Evolutionary conservation across 108 stramenopile genomes (phyloP).

Genomic region (Nitzschia palea): DNA sequence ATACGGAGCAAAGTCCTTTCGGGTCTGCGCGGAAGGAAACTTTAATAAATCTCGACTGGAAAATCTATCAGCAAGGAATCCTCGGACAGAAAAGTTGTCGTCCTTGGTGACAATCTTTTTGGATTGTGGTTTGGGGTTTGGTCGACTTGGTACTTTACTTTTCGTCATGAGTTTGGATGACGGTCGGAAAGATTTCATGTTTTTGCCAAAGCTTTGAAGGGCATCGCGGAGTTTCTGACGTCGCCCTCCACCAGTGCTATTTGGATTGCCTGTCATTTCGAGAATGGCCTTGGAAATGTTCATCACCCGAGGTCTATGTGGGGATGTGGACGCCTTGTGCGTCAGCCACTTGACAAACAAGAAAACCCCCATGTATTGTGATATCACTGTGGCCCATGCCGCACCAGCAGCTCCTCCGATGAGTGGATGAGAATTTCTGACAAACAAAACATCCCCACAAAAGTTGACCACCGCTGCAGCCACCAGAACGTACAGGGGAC

Average conservation of each 20-base stretch:
- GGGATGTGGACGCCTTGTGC: constrained; percentile 17
- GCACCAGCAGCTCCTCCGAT: constrained; percentile 86
- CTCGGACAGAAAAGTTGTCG: constrained; percentile 24
- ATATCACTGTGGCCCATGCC: constrained; percentile 89
- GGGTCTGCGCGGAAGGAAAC: constrained; percentile 28
- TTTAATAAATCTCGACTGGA: constrained; percentile 36
- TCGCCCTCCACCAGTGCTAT: constrained; percentile 26
- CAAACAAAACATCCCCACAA: constrained; percentile 70
- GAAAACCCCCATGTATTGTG: constrained; percentile 72
- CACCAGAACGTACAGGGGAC: constrained; percentile 71
- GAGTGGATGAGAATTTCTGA: constrained; percentile 47
- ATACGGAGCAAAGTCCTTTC: constrained; percentile 61
- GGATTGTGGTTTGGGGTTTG: constrained; percentile 2
- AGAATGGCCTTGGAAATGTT: constrained; percentile 62
- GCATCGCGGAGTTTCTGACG: constrained; percentile 29
- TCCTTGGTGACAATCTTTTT: constrained; percentile 5
- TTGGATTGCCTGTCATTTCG: constrained; percentile 56
- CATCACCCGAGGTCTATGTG: constrained; percentile 28
- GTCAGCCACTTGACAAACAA: constrained; percentile 75
- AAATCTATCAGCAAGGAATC: constrained; percentile 43
- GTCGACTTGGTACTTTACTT: background rate
- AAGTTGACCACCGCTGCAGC: constrained; percentile 84
- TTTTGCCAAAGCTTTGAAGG: constrained; percentile 7
- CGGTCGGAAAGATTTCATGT: no score
- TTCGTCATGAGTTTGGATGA: background rate